phyloP scores from a whole-genome alignment of 768 basidiomycete species.

The Pleurotus pulmonarius region DNA sequence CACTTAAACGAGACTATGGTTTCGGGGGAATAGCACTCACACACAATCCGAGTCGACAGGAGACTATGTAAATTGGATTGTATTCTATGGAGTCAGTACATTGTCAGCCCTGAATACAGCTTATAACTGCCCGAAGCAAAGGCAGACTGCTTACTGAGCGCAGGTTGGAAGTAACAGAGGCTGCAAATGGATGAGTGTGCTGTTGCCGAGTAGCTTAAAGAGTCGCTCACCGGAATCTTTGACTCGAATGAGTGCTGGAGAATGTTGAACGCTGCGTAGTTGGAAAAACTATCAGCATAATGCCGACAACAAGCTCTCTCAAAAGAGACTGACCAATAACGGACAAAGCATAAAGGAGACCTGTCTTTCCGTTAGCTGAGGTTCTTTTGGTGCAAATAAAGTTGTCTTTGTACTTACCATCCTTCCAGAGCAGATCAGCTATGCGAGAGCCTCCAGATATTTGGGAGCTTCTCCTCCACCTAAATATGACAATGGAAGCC shows the following conservation, averaged over 20 bases:
- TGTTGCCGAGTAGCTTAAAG: not conserved
- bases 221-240: not conserved
- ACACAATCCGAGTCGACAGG: not conserved
- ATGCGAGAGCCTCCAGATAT: not conserved
- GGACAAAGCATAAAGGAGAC: not conserved
- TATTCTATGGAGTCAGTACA: not conserved
- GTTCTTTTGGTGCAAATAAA: not conserved
- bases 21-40: not conserved
- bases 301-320: not conserved
- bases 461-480: not conserved
- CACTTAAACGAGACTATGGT: not conserved
- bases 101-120: not conserved
- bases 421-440: slow-evolving; percentile 1
- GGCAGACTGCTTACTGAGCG: not conserved
- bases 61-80: not conserved
- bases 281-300: not conserved
- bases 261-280: not conserved
- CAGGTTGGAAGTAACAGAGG: not conserved
- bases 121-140: not conserved
- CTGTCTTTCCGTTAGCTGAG: not conserved
- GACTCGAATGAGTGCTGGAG: not conserved
- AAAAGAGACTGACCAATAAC: not conserved
- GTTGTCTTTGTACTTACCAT: not conserved
- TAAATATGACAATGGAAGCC: not conserved
- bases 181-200: not conserved